Evolutionary conservation across 805 yeast genomes (phyloP).

Genomic region (Kodamaea sagamina): DNA sequence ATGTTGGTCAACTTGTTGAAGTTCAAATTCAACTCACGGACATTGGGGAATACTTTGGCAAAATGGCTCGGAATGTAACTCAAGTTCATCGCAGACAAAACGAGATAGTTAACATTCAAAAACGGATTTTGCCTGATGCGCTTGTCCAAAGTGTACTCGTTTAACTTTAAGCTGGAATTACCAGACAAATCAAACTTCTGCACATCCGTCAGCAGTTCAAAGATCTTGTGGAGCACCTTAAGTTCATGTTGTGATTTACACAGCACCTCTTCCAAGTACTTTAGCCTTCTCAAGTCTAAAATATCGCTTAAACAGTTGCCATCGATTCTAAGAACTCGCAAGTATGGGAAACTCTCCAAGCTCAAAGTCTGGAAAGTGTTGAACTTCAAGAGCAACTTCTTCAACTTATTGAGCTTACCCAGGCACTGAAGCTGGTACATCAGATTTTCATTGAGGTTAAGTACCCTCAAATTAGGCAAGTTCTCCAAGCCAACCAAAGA

Average conservation of each 20-base stretch:
- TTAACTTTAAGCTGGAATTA: slow-evolving; percentile 22
- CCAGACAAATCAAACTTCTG: slow-evolving; percentile 31
- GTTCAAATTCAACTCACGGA: slow-evolving; percentile 50
- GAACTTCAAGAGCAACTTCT: slow-evolving; percentile 39
- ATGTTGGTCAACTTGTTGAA: slow-evolving; percentile 48
- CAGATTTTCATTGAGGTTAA: slow-evolving; percentile 46
- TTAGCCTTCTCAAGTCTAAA: slow-evolving; percentile 30
- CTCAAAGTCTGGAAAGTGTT: slow-evolving; percentile 38
- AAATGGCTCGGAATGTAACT: slow-evolving; percentile 39
- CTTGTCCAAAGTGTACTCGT: slow-evolving; percentile 1
- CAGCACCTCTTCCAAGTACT: slow-evolving; percentile 44
- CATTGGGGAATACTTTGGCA: slow-evolving; percentile 44
- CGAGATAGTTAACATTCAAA: slow-evolving; percentile 40
- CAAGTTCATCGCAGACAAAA: slow-evolving; percentile 52
- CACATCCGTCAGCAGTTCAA: slow-evolving; percentile 18
- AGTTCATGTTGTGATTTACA: slow-evolving; percentile 36
- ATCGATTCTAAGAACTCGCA: slow-evolving; percentile 49
- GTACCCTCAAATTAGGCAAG: slow-evolving; percentile 35
- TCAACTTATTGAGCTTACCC: slow-evolving; percentile 31
- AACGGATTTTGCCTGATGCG: slow-evolving; percentile 21
- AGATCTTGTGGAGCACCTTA: slow-evolving; percentile 21
- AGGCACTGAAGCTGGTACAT: slow-evolving; percentile 25
- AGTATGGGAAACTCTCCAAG: slow-evolving; percentile 34
- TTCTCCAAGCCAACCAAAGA: slow-evolving; percentile 36
- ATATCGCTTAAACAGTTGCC: slow-evolving; percentile 37